These are phyloP conservation scores for Fusarium palustre DNA, from an alignment of 2,329 filamentous ascomycete genomes.

Conservation along the genomic window DNA sequence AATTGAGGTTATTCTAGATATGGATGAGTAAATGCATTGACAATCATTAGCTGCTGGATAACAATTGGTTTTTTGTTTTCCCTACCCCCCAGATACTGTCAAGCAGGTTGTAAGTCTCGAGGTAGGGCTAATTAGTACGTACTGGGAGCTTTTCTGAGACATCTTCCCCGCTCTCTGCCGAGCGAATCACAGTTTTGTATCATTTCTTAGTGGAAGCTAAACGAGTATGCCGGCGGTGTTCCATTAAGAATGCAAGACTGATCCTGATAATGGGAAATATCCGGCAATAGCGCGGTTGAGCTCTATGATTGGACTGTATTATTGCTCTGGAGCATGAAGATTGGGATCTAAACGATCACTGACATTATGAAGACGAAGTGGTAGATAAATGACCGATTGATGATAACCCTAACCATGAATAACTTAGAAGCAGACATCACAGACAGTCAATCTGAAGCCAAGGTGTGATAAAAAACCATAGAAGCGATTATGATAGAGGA, in stretches of 20 bases:
- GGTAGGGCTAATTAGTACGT: neutral
- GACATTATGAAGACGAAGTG: too few species aligned
- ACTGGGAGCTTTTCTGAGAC: neutral
- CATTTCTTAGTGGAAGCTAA: neutral
- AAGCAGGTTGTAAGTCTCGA: too few species aligned
- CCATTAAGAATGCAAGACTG: neutral
- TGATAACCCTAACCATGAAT: too few species aligned
- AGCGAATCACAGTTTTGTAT: neutral
- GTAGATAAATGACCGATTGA: too few species aligned
- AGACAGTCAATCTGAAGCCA: too few species aligned
- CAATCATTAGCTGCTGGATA: neutral
- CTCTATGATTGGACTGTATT: neutral
- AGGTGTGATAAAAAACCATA: too few species aligned
- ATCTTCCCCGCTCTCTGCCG: neutral
- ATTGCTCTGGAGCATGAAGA: too few species aligned
- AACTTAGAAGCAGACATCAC: too few species aligned
- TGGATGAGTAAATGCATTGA: neutral
- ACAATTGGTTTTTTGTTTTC: too few species aligned
- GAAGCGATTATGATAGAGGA: too few species aligned
- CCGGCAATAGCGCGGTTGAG: rapidly evolving
- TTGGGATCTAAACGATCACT: too few species aligned
- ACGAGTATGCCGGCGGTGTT: neutral
- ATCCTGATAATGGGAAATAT: neutral
- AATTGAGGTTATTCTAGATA: neutral
- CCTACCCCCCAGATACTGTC: too few species aligned